phyloP scores from a whole-genome alignment of 2,329 filamentous ascomycete species.

The Lecanicillium sp. region DNA sequence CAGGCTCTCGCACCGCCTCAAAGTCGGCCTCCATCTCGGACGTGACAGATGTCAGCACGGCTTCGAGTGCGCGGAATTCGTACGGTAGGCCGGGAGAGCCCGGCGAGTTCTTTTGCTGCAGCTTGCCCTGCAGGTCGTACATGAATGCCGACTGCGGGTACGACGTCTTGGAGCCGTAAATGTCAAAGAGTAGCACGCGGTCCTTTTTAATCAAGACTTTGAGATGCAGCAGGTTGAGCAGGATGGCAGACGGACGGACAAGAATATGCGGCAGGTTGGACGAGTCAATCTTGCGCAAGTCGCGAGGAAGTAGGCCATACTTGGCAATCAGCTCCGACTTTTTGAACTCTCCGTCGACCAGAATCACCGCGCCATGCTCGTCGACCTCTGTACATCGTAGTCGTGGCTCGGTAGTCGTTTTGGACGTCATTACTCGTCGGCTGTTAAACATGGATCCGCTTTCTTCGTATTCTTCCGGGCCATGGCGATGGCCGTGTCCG shows the following conservation, averaged over 20 bases:
- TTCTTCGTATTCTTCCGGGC: conserved; percentile 47
- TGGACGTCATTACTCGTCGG: conserved; percentile 61
- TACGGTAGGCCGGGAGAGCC: conserved; percentile 69
- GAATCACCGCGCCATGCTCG: conserved; percentile 80
- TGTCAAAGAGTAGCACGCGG: conserved; percentile 89
- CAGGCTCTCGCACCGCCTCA: conserved; percentile 84
- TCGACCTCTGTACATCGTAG: conserved; percentile 93
- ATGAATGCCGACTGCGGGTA: conserved; percentile 96
- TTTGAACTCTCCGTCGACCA: conserved; percentile 93
- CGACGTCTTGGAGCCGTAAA: conserved; percentile 88
- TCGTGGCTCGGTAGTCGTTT: conserved; percentile 75
- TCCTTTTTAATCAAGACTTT: conserved; percentile 93
- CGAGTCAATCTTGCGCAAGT: conserved; percentile 95
- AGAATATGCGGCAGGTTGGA: conserved; percentile 93
- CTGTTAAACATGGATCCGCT: conserved; percentile 54
- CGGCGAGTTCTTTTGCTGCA: conserved; percentile 65
- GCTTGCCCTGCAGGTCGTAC: conserved; percentile 90
- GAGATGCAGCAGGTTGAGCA: conserved; percentile 93
- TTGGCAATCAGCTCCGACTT: conserved; percentile 96
- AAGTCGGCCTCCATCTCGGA: conserved; percentile 89
- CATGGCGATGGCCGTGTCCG: conserved; percentile 11
- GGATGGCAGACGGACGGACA: conserved; percentile 82
- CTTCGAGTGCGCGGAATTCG: conserved; percentile 92
- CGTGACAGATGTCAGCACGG: conserved; percentile 89
- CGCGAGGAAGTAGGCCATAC: conserved; percentile 88